Base-by-base conservation (phyloP, 495 filamentous ascomycete genomes). In the Penicillium verhagenii region DNA sequence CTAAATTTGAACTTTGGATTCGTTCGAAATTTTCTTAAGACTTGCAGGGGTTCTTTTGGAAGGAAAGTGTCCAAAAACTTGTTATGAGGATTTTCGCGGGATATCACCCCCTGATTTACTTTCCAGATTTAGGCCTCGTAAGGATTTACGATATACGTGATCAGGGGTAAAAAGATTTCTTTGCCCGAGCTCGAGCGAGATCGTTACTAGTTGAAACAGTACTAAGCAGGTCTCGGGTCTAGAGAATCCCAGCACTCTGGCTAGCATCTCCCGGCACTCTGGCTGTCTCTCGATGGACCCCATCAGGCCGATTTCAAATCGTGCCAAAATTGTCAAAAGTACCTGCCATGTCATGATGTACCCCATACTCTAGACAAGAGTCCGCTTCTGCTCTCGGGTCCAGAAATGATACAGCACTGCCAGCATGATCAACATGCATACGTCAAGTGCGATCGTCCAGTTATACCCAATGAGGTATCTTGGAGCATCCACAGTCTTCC, bases 401-500 rank as follows among this genome's bases (percentile, higher is more conserved):
- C 65, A 67, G 20, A 60, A 65, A 47, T 58, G 52, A 45, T 52
- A 44, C 6, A 67, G 52, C 29, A 67, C 61, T 2, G 51, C 49
- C 10, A 67, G 20, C 62, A 65, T 65, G 14, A 54, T 45, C 26
- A 67, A 35, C 65, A 67, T 67, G 37, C 65, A 63, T 29, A 65
- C 64, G 53, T 67, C 64, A 43, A 67, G 54, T 1, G 61, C 61
- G 43, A 67, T 58, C 6, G 55, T 65, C 64, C 64, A 67, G 20
- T 52, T 67, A 35, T 67, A 67, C 33, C 64, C 64, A 28, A 65
- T 60, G 10, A 65, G 51, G 42, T 67, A 67, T 24, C 64, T 45
- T 0, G 64, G 64, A 20, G 64, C 64, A 50, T 67, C 64, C 11
- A 65, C 61, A 9, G 64, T 67, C 25, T 60, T 67, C 61, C 61